Percentiles rank a stretch among this genome's conserved stretches.
Conservation (phyloP, 2,329 filamentous ascomycete species). For the Aspergillus eucalypticola region DNA sequence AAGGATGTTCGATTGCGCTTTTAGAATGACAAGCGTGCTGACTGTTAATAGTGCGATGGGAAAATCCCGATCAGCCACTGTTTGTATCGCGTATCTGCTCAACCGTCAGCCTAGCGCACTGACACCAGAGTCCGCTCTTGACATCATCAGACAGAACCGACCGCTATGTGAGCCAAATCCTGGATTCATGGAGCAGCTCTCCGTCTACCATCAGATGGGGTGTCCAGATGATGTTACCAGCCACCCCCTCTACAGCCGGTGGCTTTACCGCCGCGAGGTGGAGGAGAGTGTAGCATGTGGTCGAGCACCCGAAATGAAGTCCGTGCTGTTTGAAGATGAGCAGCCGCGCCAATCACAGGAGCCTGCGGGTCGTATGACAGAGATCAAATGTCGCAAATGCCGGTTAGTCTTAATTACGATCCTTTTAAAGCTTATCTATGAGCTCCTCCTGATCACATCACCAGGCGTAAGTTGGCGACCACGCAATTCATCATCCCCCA, state of each 20-base stretch:
- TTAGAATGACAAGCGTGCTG: slow-evolving; percentile 1
- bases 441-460: slow-evolving; percentile 11
- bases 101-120: slow-evolving; percentile 58
- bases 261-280: slow-evolving; percentile 67
- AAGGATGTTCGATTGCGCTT: not conserved
- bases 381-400: slow-evolving; percentile 90
- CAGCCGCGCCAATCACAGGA: slow-evolving; percentile 35
- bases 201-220: slow-evolving; percentile 84
- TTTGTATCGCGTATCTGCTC: slow-evolving; percentile 82
- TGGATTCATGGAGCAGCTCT: slow-evolving; percentile 87
- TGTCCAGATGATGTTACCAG: slow-evolving; percentile 69
- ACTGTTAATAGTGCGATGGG: slow-evolving; percentile 75
- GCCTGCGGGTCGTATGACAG: slow-evolving; percentile 38
- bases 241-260: slow-evolving; percentile 77
- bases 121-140: slow-evolving; percentile 65
- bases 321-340: slow-evolving; percentile 71
- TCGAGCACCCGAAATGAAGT: slow-evolving; percentile 72
- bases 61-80: slow-evolving; percentile 86
- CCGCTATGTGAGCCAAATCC: slow-evolving; percentile 84
- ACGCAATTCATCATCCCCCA: slow-evolving; percentile 70
- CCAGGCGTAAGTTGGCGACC: slow-evolving; percentile 62
- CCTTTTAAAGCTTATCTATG: not conserved
- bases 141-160: slow-evolving; percentile 67
- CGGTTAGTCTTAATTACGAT: slow-evolving; percentile 55
- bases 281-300: slow-evolving; percentile 70